Evolutionary conservation across 768 basidiomycete genomes (phyloP).

Genomic region (Leccinum ochraceum): DNA sequence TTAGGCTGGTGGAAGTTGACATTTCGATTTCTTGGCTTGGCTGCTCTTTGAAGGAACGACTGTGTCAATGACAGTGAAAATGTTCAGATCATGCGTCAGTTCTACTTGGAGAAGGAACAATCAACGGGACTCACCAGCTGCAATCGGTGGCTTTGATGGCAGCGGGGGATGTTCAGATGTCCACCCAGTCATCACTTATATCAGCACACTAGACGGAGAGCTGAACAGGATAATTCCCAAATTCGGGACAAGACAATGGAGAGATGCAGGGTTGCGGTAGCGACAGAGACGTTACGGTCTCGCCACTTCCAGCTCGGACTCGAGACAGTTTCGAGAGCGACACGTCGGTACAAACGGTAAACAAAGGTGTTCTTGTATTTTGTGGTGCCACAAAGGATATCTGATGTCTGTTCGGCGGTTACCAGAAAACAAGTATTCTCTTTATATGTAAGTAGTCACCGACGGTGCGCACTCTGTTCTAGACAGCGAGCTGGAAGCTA

Average conservation of each 20-base stretch:
- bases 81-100: constrained; percentile 4
- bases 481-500: constrained; percentile 1
- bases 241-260: constrained; percentile 24
- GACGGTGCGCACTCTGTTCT: not conserved
- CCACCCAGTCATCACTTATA: constrained; percentile 26
- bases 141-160: constrained; percentile 26
- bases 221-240: constrained; percentile 20
- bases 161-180: constrained; percentile 17
- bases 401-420: not conserved
- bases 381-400: not conserved
- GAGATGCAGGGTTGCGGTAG: constrained; percentile 22
- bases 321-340: constrained; percentile 1
- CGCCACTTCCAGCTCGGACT: not conserved
- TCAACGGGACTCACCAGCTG: constrained; percentile 25
- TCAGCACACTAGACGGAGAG: constrained; percentile 3
- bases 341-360: constrained; percentile 5
- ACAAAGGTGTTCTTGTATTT: constrained; percentile 31
- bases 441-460: not conserved
- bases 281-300: constrained; percentile 16
- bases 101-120: not conserved
- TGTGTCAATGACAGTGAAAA: not conserved
- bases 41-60: constrained; percentile 2
- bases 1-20: constrained; percentile 31
- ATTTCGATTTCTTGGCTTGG: constrained; percentile 15
- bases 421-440: constrained; percentile 7